Percentiles rank a stretch among this genome's conserved stretches.
phyloP scores from a whole-genome alignment of 73 alveolate genomes.

The Symbiodinium natans region DNA sequence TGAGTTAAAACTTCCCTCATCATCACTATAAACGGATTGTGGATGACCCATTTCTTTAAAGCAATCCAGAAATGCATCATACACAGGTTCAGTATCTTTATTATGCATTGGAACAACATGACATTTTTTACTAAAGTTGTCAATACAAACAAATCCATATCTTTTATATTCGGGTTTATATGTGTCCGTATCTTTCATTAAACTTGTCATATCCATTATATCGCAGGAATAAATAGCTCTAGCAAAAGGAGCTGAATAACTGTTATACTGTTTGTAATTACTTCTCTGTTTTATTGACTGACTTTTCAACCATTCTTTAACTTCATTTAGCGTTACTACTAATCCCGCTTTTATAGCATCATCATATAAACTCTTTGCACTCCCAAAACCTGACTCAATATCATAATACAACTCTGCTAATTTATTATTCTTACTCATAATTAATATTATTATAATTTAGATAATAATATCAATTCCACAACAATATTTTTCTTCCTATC shows the following conservation, averaged over 20 bases:
- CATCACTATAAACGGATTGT: not conserved
- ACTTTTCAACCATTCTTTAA: not conserved
- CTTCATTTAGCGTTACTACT: not conserved
- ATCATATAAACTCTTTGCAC: not conserved
- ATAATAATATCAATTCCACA: not conserved
- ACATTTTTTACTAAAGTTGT: not conserved
- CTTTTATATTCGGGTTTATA: not conserved
- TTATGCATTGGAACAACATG: not conserved
- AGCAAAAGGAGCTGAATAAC: conserved; percentile 8
- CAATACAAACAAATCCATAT: conserved; percentile 11
- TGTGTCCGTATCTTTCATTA: not conserved
- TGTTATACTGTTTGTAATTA: not conserved
- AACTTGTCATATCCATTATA: not conserved
- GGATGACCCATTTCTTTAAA: not conserved
- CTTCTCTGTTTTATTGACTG: not conserved
- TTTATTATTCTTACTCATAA: not conserved
- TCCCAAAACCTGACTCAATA: not conserved
- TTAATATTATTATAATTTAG: not conserved
- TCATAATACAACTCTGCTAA: not conserved
- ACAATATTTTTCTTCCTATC: not conserved
- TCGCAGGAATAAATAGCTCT: not conserved
- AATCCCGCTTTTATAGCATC: not conserved
- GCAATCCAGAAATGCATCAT: not conserved
- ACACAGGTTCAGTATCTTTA: not conserved
- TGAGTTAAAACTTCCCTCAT: not conserved